Evolutionary conservation across 1,284 basidiomycete genomes (phyloP).

Genomic region (Boletus calvinii): DNA sequence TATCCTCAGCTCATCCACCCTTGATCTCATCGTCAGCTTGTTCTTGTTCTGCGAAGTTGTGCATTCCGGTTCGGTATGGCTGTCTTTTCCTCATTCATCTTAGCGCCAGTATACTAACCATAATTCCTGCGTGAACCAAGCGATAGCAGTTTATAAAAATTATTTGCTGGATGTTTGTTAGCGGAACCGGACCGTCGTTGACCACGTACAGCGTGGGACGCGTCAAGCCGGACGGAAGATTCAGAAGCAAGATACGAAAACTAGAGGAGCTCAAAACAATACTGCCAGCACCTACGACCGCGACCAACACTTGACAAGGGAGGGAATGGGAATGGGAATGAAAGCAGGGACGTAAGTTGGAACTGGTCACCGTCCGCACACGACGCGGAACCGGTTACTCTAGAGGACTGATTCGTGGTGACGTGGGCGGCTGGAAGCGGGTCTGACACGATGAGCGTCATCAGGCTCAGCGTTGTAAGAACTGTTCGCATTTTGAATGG

Average conservation of each 20-base stretch:
- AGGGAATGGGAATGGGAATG: neutral
- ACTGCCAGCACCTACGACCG: neutral
- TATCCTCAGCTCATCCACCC: no score
- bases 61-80: no score
- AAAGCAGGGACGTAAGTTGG: conserved; percentile 22
- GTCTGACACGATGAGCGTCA: conserved; percentile 48
- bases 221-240: conserved; percentile 14
- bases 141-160: no score
- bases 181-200: conserved; percentile 46
- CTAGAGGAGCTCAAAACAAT: conserved; percentile 7
- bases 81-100: no score
- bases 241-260: conserved; percentile 34
- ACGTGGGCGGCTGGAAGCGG: conserved; percentile 56
- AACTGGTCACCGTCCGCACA: conserved; percentile 36
- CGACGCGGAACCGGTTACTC: conserved; percentile 31
- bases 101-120: no score
- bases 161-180: conserved; percentile 57
- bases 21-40: no score
- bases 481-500: neutral
- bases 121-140: no score
- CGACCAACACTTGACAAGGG: neutral
- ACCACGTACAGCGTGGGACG: conserved; percentile 2
- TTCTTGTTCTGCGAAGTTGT: no score
- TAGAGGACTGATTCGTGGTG: conserved; percentile 43
- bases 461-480: conserved; percentile 57